phyloP scores from a whole-genome alignment of 208 protist genomes.

The Crithidia acanthocephali region DNA sequence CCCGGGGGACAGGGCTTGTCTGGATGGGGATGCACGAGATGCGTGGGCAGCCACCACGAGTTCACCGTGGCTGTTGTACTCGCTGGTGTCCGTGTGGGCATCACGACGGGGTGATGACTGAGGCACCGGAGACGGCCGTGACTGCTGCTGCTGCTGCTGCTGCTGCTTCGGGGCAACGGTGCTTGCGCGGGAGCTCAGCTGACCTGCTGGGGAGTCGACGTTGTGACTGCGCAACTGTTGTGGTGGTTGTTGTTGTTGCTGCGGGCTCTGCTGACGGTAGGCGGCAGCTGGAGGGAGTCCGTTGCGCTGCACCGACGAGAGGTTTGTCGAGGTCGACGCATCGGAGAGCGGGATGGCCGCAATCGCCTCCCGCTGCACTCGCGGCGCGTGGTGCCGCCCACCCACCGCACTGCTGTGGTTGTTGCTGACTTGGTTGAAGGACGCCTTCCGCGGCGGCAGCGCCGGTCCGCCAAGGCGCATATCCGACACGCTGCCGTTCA shows the following conservation, averaged over 20 bases:
- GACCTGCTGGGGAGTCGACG: not conserved
- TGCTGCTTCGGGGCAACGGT: conserved; percentile 3
- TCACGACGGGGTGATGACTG: not conserved
- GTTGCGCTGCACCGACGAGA: not conserved
- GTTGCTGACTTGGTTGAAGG: conserved; percentile 12
- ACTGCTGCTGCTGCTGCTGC: not conserved
- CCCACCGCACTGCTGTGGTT: conserved; percentile 1
- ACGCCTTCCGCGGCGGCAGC: conserved; percentile 7
- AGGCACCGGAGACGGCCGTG: not conserved
- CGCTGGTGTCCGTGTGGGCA: not conserved
- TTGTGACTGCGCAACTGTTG: not conserved
- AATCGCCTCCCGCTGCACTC: conserved; percentile 15
- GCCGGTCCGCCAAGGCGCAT: not conserved
- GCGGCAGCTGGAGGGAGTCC: not conserved
- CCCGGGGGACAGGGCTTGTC: not conserved
- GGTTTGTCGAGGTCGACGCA: not conserved
- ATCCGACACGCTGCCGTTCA: not conserved
- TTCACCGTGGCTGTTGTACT: not conserved
- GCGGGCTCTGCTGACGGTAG: conserved; percentile 12
- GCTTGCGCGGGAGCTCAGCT: not conserved
- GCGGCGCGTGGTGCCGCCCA: not conserved
- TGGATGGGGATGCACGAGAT: not conserved
- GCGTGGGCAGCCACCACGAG: not conserved
- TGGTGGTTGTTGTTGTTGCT: conserved; percentile 3
- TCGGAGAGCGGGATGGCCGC: conserved; percentile 10